phyloP scores from a whole-genome alignment of 257 asterid genomes.

The Fraxinus quadrangulata region DNA sequence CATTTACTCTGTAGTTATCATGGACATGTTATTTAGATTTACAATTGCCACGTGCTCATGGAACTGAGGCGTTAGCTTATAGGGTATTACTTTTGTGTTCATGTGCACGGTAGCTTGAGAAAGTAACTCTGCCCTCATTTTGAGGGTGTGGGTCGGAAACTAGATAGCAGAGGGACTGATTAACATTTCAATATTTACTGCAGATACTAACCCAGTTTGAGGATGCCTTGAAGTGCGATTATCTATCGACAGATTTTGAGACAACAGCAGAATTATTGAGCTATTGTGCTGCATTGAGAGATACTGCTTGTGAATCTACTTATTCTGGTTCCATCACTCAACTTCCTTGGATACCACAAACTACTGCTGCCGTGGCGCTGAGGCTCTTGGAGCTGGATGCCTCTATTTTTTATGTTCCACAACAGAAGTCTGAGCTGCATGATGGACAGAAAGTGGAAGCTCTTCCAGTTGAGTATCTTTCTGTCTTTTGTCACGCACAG shows the following conservation, averaged over 20 bases:
- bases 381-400: conserved; percentile 89
- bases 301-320: conserved; percentile 37
- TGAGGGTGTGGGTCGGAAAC: neutral
- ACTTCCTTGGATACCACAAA: conserved; percentile 95
- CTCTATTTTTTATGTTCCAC: conserved; percentile 60
- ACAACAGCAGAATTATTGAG: conserved; percentile 79
- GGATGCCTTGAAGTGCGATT: conserved; percentile 71
- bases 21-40: neutral
- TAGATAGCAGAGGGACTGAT: neutral
- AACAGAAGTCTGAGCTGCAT: conserved; percentile 51
- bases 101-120: neutral
- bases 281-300: conserved; percentile 50
- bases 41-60: neutral
- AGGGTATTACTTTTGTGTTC: neutral
- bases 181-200: conserved; percentile 1
- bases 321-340: conserved; percentile 44
- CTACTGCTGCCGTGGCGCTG: conserved; percentile 83
- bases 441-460: conserved; percentile 55
- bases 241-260: conserved; percentile 72
- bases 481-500: conserved; percentile 15
- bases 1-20: neutral
- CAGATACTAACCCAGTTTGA: conserved; percentile 82
- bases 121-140: neutral
- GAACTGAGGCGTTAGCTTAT: neutral
- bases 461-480: conserved; percentile 67